Evolutionary conservation across 306 rosid genomes (phyloP), one percentile per base, ranked within the genome.

Genomic region (Pyrus betulifolia): DNA sequence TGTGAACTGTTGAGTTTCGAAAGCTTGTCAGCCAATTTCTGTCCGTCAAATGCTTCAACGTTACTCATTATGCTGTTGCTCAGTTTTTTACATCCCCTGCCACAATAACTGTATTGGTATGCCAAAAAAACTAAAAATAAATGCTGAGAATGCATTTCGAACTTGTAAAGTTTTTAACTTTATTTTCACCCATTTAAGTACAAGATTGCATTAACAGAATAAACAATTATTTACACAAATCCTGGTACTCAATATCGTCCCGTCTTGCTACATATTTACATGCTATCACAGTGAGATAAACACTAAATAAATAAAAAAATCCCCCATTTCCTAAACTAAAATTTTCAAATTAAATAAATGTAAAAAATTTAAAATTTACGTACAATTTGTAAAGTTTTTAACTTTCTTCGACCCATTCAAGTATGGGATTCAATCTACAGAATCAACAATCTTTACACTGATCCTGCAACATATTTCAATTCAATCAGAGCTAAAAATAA

Each of bases 1-100:
- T 89, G 98, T 13, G 98, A 89, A 79, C 84, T 89, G 92, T 89
- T 93, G 82, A 93, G 93, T 81, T 89, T 93, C 40, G 86, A 86
- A 85, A 93, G 81, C 84, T 93, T 89, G 82, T 91, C 97, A 3
- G 86, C 64, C 62, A 93, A 85, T 45, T 81, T 71, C 82, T 89
- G 87, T 57, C 86, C 91, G 19, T 89, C 92, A 88, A 88, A 93
- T 33, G 35, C 81, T 52, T 88, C 85, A 83, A 70, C 77, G 85
- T 74, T 80, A 79, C 85, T 81, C 98, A 93, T 93, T 49, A 73
- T 89, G 88, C 82, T 85, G 12, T 59, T 76, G 75, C 80, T 60
- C 57, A 35, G 67, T 40, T 73, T 40, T 40, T 75, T n/a, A 54
- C 76, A 81, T 75, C 51, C 84, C 77, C 84, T 81, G 77, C 72